Evolutionary conservation across 2,329 filamentous ascomycete species (phyloP), one percentile per base, ranked within the genome.

Genomic region (Stemphylium beticola): DNA sequence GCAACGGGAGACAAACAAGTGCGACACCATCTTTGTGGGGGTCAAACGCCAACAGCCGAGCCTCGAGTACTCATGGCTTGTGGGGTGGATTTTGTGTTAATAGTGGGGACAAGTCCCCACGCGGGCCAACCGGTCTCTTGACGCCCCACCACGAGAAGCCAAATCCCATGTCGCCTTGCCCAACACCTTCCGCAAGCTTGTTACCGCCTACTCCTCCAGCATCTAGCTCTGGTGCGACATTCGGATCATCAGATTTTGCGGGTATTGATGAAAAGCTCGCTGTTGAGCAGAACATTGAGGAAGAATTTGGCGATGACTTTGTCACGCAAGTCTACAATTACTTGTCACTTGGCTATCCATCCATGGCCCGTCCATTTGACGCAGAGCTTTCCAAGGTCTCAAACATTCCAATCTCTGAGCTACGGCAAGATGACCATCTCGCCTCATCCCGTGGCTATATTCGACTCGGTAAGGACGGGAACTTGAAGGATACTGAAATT

Each of bases 281-380:
- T 31, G 64, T 70, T 5, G 79, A 82, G 58, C 73, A 77, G 78
- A 71, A 77, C 10, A 81, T 86, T 37, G 76, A 82, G 24, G 73
- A 77, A 29, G 92, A 96, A 74, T 96, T 95, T 67, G 82, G 88
- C 57, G 91, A 96, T 72, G 81, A 81, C 3, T 96, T 97, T 72
- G 86, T 97, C 51, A 96, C 93, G 0, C 93, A 98, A 75, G 93
- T 98, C 7, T 98, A 96, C 82, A 97, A 98, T 75, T 98, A 98
- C 75, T 82, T 98, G 14, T 96, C 92, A 0, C 83, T 98, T 4
- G 93, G 93, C 4, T 97, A 97, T 74, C 93, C 93, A 3, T 88
- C 91, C 31, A 86, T 92, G 67, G 93, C 93, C 10, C 86, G 89
- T 18, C 83, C 85, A 33, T 98, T 91, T 69, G 93, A 98, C 69